phyloP scores from a whole-genome alignment of 495 filamentous ascomycete genomes.

The Lasiosphaeriaceae sp. region DNA sequence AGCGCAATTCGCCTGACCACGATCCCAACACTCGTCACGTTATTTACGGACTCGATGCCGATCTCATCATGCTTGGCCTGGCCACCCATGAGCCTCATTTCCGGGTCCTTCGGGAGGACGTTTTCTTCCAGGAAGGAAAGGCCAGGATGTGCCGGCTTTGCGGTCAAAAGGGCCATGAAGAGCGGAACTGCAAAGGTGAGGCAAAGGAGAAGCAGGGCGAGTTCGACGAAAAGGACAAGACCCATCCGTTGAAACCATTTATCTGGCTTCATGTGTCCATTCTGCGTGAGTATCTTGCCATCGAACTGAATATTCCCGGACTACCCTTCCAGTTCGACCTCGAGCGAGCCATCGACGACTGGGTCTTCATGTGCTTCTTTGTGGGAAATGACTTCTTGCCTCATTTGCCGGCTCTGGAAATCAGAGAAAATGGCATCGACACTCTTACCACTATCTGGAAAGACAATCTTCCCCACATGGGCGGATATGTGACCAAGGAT shows the following conservation, averaged over 20 bases:
- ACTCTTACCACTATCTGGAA: conserved; percentile 93
- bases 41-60: conserved; percentile 92
- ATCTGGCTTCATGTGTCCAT: conserved; percentile 97
- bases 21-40: conserved; percentile 96
- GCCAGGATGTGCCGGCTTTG: conserved; percentile 78
- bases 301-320: conserved; percentile 76
- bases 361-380: conserved; percentile 99
- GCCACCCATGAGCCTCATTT: conserved; percentile 98
- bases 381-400: conserved; percentile 99
- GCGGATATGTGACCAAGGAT: conserved; percentile 92
- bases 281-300: conserved; percentile 87
- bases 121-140: conserved; percentile 86
- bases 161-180: conserved; percentile 85
- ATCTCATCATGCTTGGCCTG: conserved; percentile 97
- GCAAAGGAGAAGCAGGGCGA: conserved; percentile 82
- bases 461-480: conserved; percentile 87
- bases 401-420: conserved; percentile 93
- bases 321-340: conserved; percentile 78
- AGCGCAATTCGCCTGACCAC: conserved; percentile 83
- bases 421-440: conserved; percentile 95
- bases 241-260: conserved; percentile 73
- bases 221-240: conserved; percentile 76
- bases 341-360: conserved; percentile 96
- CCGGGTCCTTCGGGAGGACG: conserved; percentile 93
- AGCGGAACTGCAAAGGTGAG: conserved; percentile 75